phyloP scores from a whole-genome alignment of 2,329 filamentous ascomycete species.

The Cytospora mali region DNA sequence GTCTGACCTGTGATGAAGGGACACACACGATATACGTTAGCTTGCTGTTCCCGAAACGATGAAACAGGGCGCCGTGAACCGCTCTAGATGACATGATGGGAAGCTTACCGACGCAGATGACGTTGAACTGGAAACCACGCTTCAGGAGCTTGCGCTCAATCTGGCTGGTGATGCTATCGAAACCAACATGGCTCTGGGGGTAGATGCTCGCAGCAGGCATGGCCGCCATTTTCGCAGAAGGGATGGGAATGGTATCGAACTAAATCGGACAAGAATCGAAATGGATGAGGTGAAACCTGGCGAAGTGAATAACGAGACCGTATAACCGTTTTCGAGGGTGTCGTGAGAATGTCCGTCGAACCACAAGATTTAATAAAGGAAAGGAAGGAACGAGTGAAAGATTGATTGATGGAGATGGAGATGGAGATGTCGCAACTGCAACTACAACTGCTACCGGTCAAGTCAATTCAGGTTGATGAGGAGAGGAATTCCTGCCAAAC shows the following conservation, averaged over 20 bases:
- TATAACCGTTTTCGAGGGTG: conserved; percentile 26
- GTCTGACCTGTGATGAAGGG: conserved; percentile 74
- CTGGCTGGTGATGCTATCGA: conserved; percentile 99
- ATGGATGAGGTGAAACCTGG: conserved; percentile 33
- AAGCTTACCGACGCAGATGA: conserved; percentile 95
- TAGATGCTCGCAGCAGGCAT: conserved; percentile 75
- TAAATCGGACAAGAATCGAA: conserved; percentile 35
- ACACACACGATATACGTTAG: conserved; percentile 37
- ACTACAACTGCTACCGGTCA: conserved; percentile 18
- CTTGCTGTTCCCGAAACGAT: conserved; percentile 1
- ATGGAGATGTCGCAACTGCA: conserved; percentile 21
- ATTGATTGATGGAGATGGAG: conserved; percentile 22
- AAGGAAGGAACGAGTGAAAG: conserved; percentile 24
- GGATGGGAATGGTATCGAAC: conserved; percentile 34
- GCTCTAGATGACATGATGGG: not conserved
- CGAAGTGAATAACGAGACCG: conserved; percentile 42
- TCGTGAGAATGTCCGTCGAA: conserved; percentile 29
- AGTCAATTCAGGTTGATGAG: conserved; percentile 31
- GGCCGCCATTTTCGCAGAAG: conserved; percentile 51
- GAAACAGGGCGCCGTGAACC: not conserved
- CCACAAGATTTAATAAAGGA: conserved; percentile 3
- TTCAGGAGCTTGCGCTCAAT: conserved; percentile 99
- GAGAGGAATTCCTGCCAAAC: conserved; percentile 41
- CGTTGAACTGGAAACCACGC: conserved; percentile 99
- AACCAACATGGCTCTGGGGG: conserved; percentile 98